phyloP scores from a whole-genome alignment of 2,329 filamentous ascomycete species.

The Xylaria sp. region DNA sequence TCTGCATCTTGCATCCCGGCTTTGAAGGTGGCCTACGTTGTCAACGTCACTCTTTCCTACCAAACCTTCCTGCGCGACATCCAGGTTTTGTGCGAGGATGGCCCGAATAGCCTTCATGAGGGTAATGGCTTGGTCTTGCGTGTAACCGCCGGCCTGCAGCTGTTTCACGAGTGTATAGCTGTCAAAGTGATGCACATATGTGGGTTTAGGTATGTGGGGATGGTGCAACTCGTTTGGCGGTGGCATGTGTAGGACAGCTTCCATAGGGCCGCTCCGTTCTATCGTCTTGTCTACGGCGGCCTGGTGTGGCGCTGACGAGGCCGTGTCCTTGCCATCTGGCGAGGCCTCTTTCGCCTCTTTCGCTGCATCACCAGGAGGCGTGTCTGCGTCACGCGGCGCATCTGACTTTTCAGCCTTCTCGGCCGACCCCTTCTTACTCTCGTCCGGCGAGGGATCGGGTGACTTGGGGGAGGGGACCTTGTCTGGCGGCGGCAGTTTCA shows the following conservation, averaged over 20 bases:
- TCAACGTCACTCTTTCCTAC: conserved; percentile 94
- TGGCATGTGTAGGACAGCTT: conserved; percentile 59
- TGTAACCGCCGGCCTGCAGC: conserved; percentile 78
- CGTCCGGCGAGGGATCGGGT: conserved; percentile 31
- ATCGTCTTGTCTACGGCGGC: conserved; percentile 54
- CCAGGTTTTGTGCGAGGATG: conserved; percentile 81
- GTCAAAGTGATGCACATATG: conserved; percentile 96
- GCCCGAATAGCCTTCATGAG: conserved; percentile 92
- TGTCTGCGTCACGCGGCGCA: conserved; percentile 28
- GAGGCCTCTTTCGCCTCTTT: conserved; percentile 13
- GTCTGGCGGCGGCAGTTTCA: conserved; percentile 43
- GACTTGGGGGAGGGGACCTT: conserved; percentile 32
- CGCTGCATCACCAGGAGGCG: conserved; percentile 27
- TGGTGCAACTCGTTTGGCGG: conserved; percentile 47
- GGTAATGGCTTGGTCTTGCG: conserved; percentile 78
- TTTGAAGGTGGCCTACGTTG: conserved; percentile 62
- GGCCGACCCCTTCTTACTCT: conserved; percentile 33
- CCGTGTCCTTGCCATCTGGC: conserved; percentile 14
- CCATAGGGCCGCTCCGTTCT: conserved; percentile 58
- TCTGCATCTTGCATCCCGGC: conserved; percentile 21
- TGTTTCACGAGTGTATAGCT: conserved; percentile 89
- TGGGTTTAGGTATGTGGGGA: conserved; percentile 77
- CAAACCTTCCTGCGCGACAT: conserved; percentile 80
- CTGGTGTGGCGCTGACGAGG: conserved; percentile 48
- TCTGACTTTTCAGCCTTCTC: conserved; percentile 35